A percentile compares a stretch with the other conserved stretches of the same genome.
Evolutionary conservation across 2,329 filamentous ascomycete species (phyloP).

Genomic region (Xylaria sp.): DNA sequence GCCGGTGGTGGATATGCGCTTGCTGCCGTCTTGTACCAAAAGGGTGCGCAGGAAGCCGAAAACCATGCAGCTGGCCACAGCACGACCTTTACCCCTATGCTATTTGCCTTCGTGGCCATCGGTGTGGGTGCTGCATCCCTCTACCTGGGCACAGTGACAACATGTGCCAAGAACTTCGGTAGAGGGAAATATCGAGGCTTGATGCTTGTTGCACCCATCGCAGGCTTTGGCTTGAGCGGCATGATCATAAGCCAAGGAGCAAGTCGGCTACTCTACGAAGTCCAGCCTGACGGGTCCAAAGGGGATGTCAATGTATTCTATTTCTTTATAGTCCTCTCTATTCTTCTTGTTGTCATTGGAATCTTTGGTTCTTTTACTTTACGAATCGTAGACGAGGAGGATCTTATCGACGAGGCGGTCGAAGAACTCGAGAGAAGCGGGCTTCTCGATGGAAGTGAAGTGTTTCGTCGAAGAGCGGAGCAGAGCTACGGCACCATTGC

Average conservation of each 20-base stretch:
- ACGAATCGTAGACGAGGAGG: slow-evolving; percentile 83
- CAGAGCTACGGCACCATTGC: slow-evolving; percentile 72
- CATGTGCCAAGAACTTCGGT: slow-evolving; percentile 98
- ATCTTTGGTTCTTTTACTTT: slow-evolving; percentile 79
- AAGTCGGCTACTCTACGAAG: slow-evolving; percentile 80
- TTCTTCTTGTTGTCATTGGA: slow-evolving; percentile 77
- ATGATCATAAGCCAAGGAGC: slow-evolving; percentile 96
- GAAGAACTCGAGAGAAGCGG: slow-evolving; percentile 93
- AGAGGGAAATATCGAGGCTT: slow-evolving; percentile 87
- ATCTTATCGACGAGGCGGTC: slow-evolving; percentile 88
- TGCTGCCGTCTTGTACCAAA: slow-evolving; percentile 80
- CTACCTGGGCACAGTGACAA: slow-evolving; percentile 92
- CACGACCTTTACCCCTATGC: slow-evolving; percentile 84
- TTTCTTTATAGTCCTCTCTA: slow-evolving; percentile 87
- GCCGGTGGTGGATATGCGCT: slow-evolving; percentile 86
- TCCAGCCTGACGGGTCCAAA: slow-evolving; percentile 68
- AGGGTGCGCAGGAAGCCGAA: slow-evolving; percentile 52
- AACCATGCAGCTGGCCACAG: slow-evolving; percentile 56
- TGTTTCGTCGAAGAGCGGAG: slow-evolving; percentile 70
- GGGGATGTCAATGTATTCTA: slow-evolving; percentile 79
- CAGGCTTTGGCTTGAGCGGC: slow-evolving; percentile 90
- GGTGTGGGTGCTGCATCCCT: slow-evolving; percentile 87
- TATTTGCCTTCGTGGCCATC: slow-evolving; percentile 83
- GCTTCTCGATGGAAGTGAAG: slow-evolving; percentile 77
- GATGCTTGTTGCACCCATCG: slow-evolving; percentile 89